These are phyloP conservation scores for Kazachstania taianensis DNA, from an alignment of 805 yeast genomes.

Conservation along the genomic window DNA sequence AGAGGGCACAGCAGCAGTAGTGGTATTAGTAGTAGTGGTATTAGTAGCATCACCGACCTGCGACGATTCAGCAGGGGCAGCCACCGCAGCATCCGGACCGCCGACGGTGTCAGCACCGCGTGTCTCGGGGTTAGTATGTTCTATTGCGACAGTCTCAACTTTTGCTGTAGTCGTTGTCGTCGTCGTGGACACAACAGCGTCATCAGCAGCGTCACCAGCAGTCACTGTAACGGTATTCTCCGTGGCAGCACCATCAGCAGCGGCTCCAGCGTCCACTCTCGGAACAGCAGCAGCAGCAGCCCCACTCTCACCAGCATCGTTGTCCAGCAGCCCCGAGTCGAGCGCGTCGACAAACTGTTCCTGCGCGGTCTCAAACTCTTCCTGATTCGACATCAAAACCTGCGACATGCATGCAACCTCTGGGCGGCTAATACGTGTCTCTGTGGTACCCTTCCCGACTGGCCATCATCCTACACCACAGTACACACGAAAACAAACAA, in stretches of 20 bases:
- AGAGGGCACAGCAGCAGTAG: not conserved
- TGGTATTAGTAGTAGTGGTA: no score
- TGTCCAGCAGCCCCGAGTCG: slow-evolving; percentile 5
- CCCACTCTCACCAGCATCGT: not conserved
- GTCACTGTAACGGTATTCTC: not conserved
- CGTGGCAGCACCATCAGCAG: not conserved
- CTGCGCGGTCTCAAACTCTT: slow-evolving; percentile 22
- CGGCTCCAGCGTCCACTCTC: slow-evolving; percentile 1
- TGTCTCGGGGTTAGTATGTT: no score
- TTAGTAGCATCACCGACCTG: not conserved
- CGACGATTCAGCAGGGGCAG: not conserved
- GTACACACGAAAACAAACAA: not conserved
- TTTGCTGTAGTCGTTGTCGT: not conserved
- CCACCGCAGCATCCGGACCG: not conserved
- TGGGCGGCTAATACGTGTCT: slow-evolving; percentile 1
- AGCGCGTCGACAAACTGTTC: slow-evolving; percentile 21
- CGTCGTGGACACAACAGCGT: not conserved
- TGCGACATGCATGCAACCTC: no score
- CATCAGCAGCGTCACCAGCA: not conserved
- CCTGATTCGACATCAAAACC: slow-evolving; percentile 14
- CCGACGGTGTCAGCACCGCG: not conserved
- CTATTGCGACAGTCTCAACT: no score
- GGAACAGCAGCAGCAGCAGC: no score
- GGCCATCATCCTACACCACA: not conserved
- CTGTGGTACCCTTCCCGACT: not conserved